Evolutionary conservation across 495 filamentous ascomycete genomes (phyloP), one percentile per base, ranked within the genome.

Genomic region (Paragyromitra xinjiangensis): DNA sequence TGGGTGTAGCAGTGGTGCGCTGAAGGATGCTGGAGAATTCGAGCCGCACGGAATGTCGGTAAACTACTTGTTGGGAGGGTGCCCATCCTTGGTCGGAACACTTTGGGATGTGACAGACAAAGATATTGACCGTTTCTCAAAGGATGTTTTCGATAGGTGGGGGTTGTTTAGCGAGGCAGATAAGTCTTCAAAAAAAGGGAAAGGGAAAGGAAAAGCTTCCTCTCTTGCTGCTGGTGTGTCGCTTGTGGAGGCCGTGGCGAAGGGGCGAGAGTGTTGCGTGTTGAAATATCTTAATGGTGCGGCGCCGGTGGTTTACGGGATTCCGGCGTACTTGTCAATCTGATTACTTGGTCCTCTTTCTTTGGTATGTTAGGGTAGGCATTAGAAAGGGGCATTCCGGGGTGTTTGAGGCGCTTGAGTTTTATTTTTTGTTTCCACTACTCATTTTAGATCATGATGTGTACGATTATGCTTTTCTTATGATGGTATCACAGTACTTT

Each of bases 71-170:
- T 88, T 94, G 45, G 93, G 93, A 0, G 95, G 94, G 6, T 89
- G 87, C 65, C 91, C 92, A 2, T 93, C 94, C 9, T 87, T 98
- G 19, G 89, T 98, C 0, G 95, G 92, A 24, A 97, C 92, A 4
- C 86, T 99, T 45, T 99, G 95, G 95, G 95, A 99, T 83, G 95
- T 99, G 24, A 99, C 96, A 12, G 95, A 99, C 80, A 91, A 92
- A 77, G 95, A 99, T 82, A 95, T 97, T 79, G 95, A 99, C 85
- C 91, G 94, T 45, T 97, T 98, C 82, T 90, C 93, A 0, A 89
- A 89, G 26, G 85, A 88, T 16, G 85, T 91, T 2, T 90, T 97
- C 63, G 91, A 94, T 82, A 88, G 90, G 68, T 99, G 95, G 95
- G 95, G 95, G 14, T 82, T 99, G 2, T 84, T 93, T 37, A 81